Base-by-base conservation (phyloP, 345 rosid species). In the Angophora floribunda region DNA sequence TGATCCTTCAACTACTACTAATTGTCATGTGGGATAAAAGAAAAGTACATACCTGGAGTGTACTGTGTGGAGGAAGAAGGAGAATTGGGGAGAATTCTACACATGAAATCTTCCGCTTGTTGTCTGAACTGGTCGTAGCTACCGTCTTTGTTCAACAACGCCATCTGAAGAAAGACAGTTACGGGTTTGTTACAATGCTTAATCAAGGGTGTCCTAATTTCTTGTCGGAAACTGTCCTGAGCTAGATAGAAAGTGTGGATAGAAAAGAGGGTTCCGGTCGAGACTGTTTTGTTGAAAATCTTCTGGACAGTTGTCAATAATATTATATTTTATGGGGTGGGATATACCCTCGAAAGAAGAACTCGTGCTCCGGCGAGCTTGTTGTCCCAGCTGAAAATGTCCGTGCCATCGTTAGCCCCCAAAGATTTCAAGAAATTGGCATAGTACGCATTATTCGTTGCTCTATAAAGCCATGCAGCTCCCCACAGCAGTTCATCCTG, bases 401-500 rank as follows among this genome's bases (percentile, higher is more conserved):
- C 98, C 5, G 98, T 95, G 44, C 94, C 94, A 44, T 97, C 98
- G 90, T 94, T 95, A 85, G 93, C 95, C 86, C 98, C 98, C 50
- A 96, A 51, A 3, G 98, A 93, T 87, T 94, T 95, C 51, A 97
- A 63, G 53, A 95, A 89, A 47, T 95, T 94, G 90, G 89, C 95
- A 88, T 97, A 96, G 53, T 90, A 93, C 8, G 88, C 91, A 75
- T 96, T 89, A 86, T 95, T 96, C 13, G 99, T 96, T 87, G 99
- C 99, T 90, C 93, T 91, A 36, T 94, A 87, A 87, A 97, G 89
- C 99, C 99, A 97, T 16, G 99, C 93, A 0, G 95, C 97, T 51
- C 97, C 99, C 99, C 99, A 97, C 24, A 96, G 86, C 51, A 97
- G 91, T 88, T 97, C 99, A 89, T 97, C 99, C 99, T 97, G 91